phyloP scores from a whole-genome alignment of 495 filamentous ascomycete genomes.

The Talaromyces liani region DNA sequence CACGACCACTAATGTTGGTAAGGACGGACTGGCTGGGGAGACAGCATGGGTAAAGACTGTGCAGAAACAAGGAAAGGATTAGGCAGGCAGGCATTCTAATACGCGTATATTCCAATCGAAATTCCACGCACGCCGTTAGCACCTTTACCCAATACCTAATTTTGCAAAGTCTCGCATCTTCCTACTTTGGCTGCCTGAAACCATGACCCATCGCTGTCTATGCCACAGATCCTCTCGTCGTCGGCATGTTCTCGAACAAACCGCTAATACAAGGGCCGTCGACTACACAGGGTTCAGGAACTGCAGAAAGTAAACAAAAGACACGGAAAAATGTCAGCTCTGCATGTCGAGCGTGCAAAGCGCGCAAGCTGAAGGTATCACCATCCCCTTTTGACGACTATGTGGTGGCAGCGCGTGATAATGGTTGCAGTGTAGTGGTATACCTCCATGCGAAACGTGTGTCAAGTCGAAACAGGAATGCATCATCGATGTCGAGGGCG shows the following conservation, averaged over 20 bases:
- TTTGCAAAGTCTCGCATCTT: not conserved
- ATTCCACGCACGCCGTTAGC: not conserved
- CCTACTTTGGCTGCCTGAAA: not conserved
- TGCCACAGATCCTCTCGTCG: not conserved
- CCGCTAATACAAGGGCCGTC: not conserved
- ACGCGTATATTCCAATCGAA: not conserved
- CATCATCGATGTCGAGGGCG: conserved; percentile 22
- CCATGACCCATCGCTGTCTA: not conserved
- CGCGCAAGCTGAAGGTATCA: conserved; percentile 23
- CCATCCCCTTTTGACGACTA: not conserved
- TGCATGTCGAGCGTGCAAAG: conserved; percentile 23
- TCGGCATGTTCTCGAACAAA: not conserved
- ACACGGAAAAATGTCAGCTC: conserved; percentile 15
- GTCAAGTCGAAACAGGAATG: conserved; percentile 16
- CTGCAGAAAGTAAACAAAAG: not conserved
- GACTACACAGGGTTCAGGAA: not conserved
- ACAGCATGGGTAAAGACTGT: not conserved
- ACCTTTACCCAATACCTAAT: not conserved
- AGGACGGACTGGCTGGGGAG: not conserved
- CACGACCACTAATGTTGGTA: not conserved
- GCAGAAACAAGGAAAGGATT: not conserved
- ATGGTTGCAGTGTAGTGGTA: conserved; percentile 25
- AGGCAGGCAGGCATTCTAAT: not conserved
- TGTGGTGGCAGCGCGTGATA: not conserved
- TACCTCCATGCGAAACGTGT: conserved; percentile 13